Percentiles rank a stretch among this genome's conserved stretches.
Conservation (phyloP, 2,329 filamentous ascomycete genomes). For the Kalmusia sp. region DNA sequence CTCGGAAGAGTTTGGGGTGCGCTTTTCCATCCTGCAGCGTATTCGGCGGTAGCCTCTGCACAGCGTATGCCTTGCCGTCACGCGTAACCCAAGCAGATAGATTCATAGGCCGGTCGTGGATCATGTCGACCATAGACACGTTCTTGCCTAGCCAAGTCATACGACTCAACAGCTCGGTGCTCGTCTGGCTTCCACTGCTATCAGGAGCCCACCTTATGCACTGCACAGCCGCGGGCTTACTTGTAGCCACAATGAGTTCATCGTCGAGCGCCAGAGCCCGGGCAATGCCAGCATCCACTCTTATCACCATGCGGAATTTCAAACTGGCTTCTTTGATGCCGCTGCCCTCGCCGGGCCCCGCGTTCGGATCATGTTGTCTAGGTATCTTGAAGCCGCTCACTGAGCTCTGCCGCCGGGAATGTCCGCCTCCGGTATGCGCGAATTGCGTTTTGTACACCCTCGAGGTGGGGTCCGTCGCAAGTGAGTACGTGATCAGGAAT, state of each 20-base stretch:
- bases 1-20: constrained; percentile 77
- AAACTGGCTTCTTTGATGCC: constrained; percentile 87
- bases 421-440: constrained; percentile 56
- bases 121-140: constrained; percentile 79
- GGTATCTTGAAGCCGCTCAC: constrained; percentile 46
- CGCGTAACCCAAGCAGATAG: constrained; percentile 89
- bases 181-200: constrained; percentile 80
- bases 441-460: constrained; percentile 87
- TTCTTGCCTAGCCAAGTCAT: constrained; percentile 88
- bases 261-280: constrained; percentile 89
- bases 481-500: constrained; percentile 92
- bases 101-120: constrained; percentile 95
- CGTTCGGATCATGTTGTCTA: constrained; percentile 46
- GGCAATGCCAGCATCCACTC: constrained; percentile 93
- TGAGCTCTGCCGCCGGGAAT: constrained; percentile 59
- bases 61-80: constrained; percentile 87
- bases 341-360: constrained; percentile 79
- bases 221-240: constrained; percentile 91
- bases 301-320: constrained; percentile 96
- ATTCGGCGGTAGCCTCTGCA: constrained; percentile 68
- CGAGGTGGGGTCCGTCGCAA: constrained; percentile 82
- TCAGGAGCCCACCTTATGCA: constrained; percentile 96
- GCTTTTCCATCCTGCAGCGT: constrained; percentile 51
- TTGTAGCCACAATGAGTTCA: constrained; percentile 88
- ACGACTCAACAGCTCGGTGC: constrained; percentile 85